These are phyloP conservation scores for Tephrocybe rancida DNA, from an alignment of 768 basidiomycete species.

Conservation along the genomic window DNA sequence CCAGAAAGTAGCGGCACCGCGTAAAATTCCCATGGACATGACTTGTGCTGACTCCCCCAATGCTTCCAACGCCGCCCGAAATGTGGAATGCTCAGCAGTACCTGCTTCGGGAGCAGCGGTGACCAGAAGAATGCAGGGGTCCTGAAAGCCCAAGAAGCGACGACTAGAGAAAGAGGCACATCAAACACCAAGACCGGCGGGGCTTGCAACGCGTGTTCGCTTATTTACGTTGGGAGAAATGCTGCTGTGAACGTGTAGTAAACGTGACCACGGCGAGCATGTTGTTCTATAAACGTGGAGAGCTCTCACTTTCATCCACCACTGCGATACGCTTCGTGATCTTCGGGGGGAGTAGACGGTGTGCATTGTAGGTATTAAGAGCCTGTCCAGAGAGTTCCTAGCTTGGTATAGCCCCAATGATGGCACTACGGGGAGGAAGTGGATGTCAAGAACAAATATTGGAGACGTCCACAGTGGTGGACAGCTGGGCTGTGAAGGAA, in stretches of 20 bases:
- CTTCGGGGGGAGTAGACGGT: background rate
- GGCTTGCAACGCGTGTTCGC: constrained; percentile 1
- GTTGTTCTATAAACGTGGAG: constrained; percentile 6
- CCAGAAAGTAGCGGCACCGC: background rate
- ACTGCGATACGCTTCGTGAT: constrained; percentile 1
- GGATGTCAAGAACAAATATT: background rate
- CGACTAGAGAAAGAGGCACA: background rate
- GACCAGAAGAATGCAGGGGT: background rate
- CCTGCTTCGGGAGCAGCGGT: too few relatives aligned
- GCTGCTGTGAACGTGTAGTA: constrained; percentile 3
- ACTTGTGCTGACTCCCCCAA: background rate
- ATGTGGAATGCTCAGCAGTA: background rate
- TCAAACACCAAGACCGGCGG: background rate
- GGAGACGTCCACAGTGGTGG: background rate
- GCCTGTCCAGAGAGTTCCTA: background rate
- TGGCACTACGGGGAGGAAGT: background rate
- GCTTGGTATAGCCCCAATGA: background rate
- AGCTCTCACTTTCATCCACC: background rate
- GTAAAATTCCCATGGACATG: background rate
- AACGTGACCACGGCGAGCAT: constrained; percentile 5
- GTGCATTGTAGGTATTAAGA: too few relatives aligned
- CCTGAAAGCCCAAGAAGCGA: background rate
- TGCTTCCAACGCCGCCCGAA: background rate
- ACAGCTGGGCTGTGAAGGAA: too few relatives aligned
- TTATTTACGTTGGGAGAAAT: constrained; percentile 9